Evolutionary conservation across 495 filamentous ascomycete genomes (phyloP).

Genomic region (Tuber brumale): DNA sequence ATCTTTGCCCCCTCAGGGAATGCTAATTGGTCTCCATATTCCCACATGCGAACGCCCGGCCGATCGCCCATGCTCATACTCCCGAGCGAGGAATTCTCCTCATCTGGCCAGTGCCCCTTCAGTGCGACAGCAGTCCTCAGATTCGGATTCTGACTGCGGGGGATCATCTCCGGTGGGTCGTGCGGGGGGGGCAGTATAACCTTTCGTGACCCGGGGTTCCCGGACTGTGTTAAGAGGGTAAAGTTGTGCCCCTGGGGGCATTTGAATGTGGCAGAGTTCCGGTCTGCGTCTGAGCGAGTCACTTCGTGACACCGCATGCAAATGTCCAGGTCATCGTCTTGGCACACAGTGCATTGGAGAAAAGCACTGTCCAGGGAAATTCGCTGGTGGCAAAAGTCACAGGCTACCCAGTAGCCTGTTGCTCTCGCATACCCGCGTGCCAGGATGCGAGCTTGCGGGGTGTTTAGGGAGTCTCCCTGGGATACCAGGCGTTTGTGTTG

Average conservation of each 20-base stretch:
- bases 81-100: not conserved
- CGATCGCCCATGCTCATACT: constrained; percentile 12
- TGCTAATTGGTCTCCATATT: constrained; percentile 25
- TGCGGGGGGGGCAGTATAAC: constrained; percentile 19
- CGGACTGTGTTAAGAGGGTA: constrained; percentile 24
- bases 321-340: constrained; percentile 15
- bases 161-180: constrained; percentile 14
- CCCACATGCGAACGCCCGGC: constrained; percentile 16
- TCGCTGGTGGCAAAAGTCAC: constrained; percentile 4
- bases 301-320: constrained; percentile 28
- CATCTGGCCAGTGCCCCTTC: constrained; percentile 36
- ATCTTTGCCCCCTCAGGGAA: constrained; percentile 32
- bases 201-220: constrained; percentile 23
- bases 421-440: constrained; percentile 12
- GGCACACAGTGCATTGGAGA: constrained; percentile 29
- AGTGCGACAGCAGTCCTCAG: constrained; percentile 23
- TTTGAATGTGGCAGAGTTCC: not conserved
- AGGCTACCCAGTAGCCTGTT: constrained; percentile 5
- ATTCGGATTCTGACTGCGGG: not conserved
- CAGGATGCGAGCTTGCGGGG: not conserved
- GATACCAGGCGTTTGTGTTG: not conserved
- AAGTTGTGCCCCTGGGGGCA: constrained; percentile 25
- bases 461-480: not conserved
- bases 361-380: constrained; percentile 19
- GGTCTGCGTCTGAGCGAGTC: not conserved